Evolutionary conservation across 2,329 filamentous ascomycete genomes (phyloP), one percentile per base, ranked within the genome.

Genomic region (Colletotrichum sp.): DNA sequence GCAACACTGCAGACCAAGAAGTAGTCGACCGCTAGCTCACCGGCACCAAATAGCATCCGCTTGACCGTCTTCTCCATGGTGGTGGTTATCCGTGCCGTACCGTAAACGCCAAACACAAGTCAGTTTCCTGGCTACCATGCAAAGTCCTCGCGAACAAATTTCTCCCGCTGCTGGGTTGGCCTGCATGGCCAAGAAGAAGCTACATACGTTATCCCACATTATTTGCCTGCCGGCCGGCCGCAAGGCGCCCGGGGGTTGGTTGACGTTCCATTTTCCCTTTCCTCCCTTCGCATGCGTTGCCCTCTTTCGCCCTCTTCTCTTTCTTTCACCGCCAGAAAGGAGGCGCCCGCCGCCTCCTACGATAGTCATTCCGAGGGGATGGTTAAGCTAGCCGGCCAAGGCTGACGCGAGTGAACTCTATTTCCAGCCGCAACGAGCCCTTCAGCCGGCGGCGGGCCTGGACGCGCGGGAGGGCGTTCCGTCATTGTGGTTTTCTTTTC

Each of bases 311-410:
- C 16, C 36, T 27, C 16, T 24, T 55, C 24, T 15, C 13, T 18
- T 55, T 61, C 70, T 59, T 70, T 66, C 67, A 73, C 67, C 71
- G 67, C 71, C 62, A 73, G 38, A 70, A 51, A 15, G 27, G 18
- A 47, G 43, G 43, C 43, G 43, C 43, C 43, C 43, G 43, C 43
- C 43, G 9, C 27, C 59, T 18, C 27, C 36, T 18, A 16, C 13
- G 29, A 29, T 59, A 12, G 29, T 29, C 29, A 71, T 43, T 67
- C 72, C 72, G 72, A 72, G 57, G 47, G 72, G 51, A 67, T 72
- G 72, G 72, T 74, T 74, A 67, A 71, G 62, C 72, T 74, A 74
- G 36, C 31, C 43, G 31, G 62, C 68, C 68, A 57, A 38, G 57
- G 34, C 62, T 57, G 71, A 33, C 68, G 68, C 62, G 61, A 62